A percentile compares a stretch with the other conserved stretches of the same genome.
These are phyloP conservation scores for Boletus vinaceobasis DNA, from an alignment of 768 basidiomycete species.

Conservation along the genomic window DNA sequence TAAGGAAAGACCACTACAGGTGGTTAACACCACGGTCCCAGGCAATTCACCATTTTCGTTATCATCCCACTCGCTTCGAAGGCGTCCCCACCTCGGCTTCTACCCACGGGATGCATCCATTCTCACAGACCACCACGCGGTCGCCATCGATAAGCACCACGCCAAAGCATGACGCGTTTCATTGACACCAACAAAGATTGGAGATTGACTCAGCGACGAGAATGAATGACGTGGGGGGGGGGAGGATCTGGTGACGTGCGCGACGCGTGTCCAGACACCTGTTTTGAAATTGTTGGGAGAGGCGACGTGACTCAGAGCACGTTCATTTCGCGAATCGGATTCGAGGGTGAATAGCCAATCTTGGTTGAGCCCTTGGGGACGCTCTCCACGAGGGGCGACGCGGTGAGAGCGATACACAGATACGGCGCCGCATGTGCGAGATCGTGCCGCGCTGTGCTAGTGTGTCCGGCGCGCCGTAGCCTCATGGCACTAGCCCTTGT, in stretches of 20 bases:
- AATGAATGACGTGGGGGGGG: neutral
- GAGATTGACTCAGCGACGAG: conserved; percentile 14
- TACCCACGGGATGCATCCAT: neutral
- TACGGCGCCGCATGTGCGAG: neutral
- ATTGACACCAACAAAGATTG: conserved; percentile 8
- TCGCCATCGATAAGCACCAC: conserved; percentile 11
- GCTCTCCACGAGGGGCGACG: conserved; percentile 1
- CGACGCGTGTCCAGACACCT: conserved; percentile 7
- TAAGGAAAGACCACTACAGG: conserved; percentile 1
- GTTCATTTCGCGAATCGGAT: conserved; percentile 25
- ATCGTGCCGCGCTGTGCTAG: conserved; percentile 2
- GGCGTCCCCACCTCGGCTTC: conserved; percentile 5
- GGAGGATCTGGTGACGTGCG: conserved; percentile 13
- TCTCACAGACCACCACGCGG: neutral
- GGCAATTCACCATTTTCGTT: neutral
- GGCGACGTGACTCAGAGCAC: conserved; percentile 1
- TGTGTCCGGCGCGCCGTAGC: conserved; percentile 16
- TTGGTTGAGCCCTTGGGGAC: conserved; percentile 4
- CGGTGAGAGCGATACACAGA: neutral
- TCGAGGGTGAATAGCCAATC: conserved; percentile 23
- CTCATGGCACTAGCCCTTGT: conserved; percentile 18
- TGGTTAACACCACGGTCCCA: neutral
- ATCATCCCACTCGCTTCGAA: neutral
- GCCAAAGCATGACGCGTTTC: conserved; percentile 22
- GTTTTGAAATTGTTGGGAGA: neutral